Base-by-base conservation (phyloP, 2,329 filamentous ascomycete genomes). In the Aspergillus neoniger region DNA sequence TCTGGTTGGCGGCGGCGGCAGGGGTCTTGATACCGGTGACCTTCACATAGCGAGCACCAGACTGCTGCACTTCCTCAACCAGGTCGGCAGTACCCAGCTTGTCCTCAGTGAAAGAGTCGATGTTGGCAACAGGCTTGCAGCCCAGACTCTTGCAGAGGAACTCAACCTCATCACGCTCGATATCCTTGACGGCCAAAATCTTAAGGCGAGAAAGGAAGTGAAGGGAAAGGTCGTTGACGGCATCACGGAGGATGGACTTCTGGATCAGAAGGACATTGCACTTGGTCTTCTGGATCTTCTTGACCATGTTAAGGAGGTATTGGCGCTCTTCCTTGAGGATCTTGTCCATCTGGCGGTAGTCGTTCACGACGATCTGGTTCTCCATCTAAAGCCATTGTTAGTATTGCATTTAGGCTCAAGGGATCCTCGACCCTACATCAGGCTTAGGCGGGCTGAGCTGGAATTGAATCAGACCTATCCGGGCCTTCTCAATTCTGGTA, bases 241-340 rank as follows among this genome's bases (percentile, higher is more conserved):
- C 95, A 73, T 99, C 95, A 70, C 95, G 89, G 61, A 99, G 87
- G 70, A 99, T 99, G 14, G 94, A 98, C 82, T 99, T 99, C 76
- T 99, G 95, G 70, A 99, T 98, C 68, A 99, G 84, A 48, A 98
- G 88, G 47, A 99, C 95, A 72, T 99, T 99, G 82, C 95, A 99
- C 84, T 98, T 99, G 69, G 95, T 93, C 85, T 98, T 99, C 83
- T 98, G 97, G 80, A 99, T 99, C 86, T 98, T 99, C 87, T 99
- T 98, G 75, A 96, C 93, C 87, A 99, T 91, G 83, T 98, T 98
- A 61, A 99, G 86, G 66, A 99, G 87, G 80, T 99, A 99, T 69
- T 95, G 91, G 69, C 95, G 91, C 83, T 99, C 95, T 81, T 99
- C 95, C 82, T 99, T 99, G 70, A 99, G 86, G 68, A 99, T 99